These are phyloP conservation scores for Aspergillus chevalieri DNA, from an alignment of 2,329 filamentous ascomycete species.

Conservation along the genomic window DNA sequence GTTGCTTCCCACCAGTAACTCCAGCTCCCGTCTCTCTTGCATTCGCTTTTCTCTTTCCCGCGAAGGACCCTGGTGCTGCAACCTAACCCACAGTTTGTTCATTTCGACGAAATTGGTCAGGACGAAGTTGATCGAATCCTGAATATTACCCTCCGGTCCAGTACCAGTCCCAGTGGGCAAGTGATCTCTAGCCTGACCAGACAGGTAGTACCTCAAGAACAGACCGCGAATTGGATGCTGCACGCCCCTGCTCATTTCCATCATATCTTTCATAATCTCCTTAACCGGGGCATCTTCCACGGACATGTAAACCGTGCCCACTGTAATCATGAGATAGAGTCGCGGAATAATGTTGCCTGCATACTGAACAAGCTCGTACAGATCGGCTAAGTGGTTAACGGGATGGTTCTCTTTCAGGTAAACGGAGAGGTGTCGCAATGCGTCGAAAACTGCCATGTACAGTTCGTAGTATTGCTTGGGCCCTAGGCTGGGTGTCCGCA, in stretches of 20 bases:
- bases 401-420: slow-evolving; percentile 97
- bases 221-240: slow-evolving; percentile 94
- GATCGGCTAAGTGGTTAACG: slow-evolving; percentile 92
- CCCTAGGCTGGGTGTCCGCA: slow-evolving; percentile 93
- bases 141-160: slow-evolving; percentile 88
- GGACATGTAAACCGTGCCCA: slow-evolving; percentile 97
- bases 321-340: slow-evolving; percentile 97
- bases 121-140: slow-evolving; percentile 97
- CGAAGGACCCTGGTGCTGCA: slow-evolving; percentile 96
- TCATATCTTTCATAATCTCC: slow-evolving; percentile 99
- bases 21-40: slow-evolving; percentile 89
- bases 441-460: slow-evolving; percentile 99
- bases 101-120: slow-evolving; percentile 99
- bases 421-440: slow-evolving; percentile 88
- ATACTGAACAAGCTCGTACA: slow-evolving; percentile 97
- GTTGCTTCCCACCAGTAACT: slow-evolving; percentile 93
- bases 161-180: slow-evolving; percentile 77
- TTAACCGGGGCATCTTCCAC: slow-evolving; percentile 98
- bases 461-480: slow-evolving; percentile 99
- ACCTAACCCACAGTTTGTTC: slow-evolving; percentile 98
- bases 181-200: slow-evolving; percentile 85
- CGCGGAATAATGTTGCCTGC: slow-evolving; percentile 95
- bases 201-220: slow-evolving; percentile 93
- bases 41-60: slow-evolving; percentile 88
- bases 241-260: slow-evolving; percentile 99